Conservation (phyloP, 495 filamentous ascomycete species). For the Penicillium canescens region DNA sequence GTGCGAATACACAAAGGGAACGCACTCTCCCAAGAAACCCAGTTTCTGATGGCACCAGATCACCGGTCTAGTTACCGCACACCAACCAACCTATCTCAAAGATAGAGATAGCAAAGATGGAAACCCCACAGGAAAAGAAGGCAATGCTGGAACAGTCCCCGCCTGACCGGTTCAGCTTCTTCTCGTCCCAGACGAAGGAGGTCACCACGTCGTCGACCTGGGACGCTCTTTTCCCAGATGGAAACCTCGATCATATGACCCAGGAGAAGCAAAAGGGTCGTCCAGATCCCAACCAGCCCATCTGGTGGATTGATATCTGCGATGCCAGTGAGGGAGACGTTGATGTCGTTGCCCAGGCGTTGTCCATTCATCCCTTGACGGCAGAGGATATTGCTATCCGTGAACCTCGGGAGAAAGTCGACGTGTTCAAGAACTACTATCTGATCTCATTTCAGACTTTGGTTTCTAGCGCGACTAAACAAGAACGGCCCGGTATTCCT, state of each 20-base stretch:
- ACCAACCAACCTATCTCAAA: too few species aligned
- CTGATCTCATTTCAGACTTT: conserved; percentile 92
- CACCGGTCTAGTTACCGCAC: background rate
- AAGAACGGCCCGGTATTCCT: conserved; percentile 55
- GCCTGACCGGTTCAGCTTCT: conserved; percentile 75
- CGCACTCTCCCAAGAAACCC: background rate
- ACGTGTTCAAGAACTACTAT: conserved; percentile 91
- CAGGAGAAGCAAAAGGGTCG: conserved; percentile 54
- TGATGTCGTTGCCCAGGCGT: conserved; percentile 71
- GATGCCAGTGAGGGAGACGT: conserved; percentile 84
- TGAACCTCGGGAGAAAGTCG: conserved; percentile 93
- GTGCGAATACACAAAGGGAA: background rate
- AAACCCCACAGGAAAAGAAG: conserved; percentile 1
- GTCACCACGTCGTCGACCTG: conserved; percentile 75
- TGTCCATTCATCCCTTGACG: conserved; percentile 87
- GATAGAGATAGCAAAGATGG: background rate
- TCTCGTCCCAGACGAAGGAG: conserved; percentile 79
- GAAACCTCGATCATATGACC: conserved; percentile 70
- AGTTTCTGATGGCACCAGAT: conserved; percentile 3
- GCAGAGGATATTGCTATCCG: conserved; percentile 88
- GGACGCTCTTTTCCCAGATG: conserved; percentile 72
- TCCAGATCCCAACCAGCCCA: conserved; percentile 38
- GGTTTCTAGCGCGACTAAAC: conserved; percentile 61
- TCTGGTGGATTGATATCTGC: conserved; percentile 90
- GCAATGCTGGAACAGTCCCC: background rate